Percentiles rank a stretch among this genome's conserved stretches.
Evolutionary conservation across 768 basidiomycete genomes (phyloP).

Genomic region (Calocera viscosa): DNA sequence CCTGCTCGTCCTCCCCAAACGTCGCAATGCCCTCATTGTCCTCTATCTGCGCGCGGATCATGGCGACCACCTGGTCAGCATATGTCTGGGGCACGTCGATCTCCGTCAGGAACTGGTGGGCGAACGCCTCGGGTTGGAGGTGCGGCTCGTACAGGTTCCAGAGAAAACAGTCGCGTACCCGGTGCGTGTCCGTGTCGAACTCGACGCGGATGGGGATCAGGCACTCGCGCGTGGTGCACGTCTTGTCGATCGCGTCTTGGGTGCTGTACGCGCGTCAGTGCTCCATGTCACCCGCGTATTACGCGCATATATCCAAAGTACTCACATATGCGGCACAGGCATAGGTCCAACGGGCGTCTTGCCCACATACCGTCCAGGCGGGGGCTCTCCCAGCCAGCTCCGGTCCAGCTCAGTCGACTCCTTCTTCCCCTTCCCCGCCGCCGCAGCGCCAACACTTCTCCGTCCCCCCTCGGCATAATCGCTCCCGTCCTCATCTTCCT

Average conservation of each 20-base stretch:
- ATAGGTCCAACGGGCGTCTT: conserved; percentile 45
- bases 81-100: conserved; percentile 65
- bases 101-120: conserved; percentile 76
- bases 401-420: conserved; percentile 53
- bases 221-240: conserved; percentile 42
- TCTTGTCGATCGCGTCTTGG: conserved; percentile 48
- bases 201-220: conserved; percentile 92
- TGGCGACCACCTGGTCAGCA: conserved; percentile 66
- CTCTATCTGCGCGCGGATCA: conserved; percentile 83
- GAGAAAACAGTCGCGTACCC: conserved; percentile 87
- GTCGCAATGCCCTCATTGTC: conserved; percentile 74
- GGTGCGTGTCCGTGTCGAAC: conserved; percentile 80
- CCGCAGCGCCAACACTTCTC: conserved; percentile 40
- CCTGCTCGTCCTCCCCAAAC: conserved; percentile 53
- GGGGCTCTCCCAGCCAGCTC: conserved; percentile 78
- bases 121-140: conserved; percentile 76
- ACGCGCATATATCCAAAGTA: neutral
- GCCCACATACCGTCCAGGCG: conserved; percentile 66
- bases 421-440: conserved; percentile 33
- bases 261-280: conserved; percentile 29
- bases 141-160: conserved; percentile 90
- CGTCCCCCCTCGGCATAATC: conserved; percentile 48
- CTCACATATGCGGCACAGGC: conserved; percentile 65
- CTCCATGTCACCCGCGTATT: neutral
- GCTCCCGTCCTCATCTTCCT: conserved; percentile 62